phyloP scores from a whole-genome alignment of 2,329 filamentous ascomycete species.

The Pyrenophora graminea region DNA sequence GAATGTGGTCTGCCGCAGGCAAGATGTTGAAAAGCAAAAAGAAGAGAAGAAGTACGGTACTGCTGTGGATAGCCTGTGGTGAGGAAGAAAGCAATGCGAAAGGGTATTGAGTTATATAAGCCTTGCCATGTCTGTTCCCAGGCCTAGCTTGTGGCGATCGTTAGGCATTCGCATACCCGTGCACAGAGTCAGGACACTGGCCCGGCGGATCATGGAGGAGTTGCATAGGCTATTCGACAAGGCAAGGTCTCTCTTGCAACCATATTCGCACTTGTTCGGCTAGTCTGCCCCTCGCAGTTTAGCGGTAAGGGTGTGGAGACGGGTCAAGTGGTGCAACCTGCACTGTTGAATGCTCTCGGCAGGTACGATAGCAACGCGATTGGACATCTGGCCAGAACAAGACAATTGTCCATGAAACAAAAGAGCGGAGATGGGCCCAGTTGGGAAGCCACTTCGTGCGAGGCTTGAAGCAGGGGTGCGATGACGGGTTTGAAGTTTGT shows the following conservation, averaged over 20 bases:
- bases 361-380: slow-evolving; percentile 33
- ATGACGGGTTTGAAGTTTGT: slow-evolving; percentile 24
- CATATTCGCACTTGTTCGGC: slow-evolving; percentile 24
- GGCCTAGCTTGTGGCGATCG: slow-evolving; percentile 24
- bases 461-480: slow-evolving; percentile 24
- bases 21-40: slow-evolving; percentile 28
- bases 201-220: slow-evolving; percentile 32
- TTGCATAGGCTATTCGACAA: slow-evolving; percentile 34
- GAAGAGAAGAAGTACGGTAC: slow-evolving; percentile 27
- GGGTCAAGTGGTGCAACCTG: slow-evolving; percentile 29
- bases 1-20: slow-evolving; percentile 47
- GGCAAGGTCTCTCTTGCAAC: slow-evolving; percentile 30
- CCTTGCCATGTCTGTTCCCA: slow-evolving; percentile 16
- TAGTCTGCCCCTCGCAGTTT: slow-evolving; percentile 28
- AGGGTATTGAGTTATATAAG: slow-evolving; percentile 29
- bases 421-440: slow-evolving; percentile 25
- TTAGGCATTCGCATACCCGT: slow-evolving; percentile 17
- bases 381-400: slow-evolving; percentile 25
- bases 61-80: slow-evolving; percentile 31
- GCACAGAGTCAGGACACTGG: slow-evolving; percentile 25
- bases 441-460: slow-evolving; percentile 19
- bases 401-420: slow-evolving; percentile 40
- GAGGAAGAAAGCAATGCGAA: slow-evolving; percentile 27
- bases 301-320: slow-evolving; percentile 24
- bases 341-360: slow-evolving; percentile 24